Percentiles rank a stretch among this genome's conserved stretches.
Conservation (phyloP, 2,329 filamentous ascomycete genomes). For the Calonectria fujianensis region DNA sequence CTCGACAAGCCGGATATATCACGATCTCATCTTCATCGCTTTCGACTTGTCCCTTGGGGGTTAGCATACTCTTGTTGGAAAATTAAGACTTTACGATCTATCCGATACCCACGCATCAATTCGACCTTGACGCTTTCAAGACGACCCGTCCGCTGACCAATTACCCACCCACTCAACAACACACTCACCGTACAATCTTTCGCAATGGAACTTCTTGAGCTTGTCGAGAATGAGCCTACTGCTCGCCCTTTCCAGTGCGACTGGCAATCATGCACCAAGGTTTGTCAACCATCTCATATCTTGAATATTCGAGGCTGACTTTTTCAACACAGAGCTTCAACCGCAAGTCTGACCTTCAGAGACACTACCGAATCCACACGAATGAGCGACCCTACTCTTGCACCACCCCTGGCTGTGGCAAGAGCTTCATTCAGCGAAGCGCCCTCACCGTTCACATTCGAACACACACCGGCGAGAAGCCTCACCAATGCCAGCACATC, state of each 20-base stretch:
- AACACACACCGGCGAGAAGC: constrained; percentile 83
- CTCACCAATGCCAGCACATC: constrained; percentile 79
- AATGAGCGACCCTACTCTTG: constrained; percentile 82
- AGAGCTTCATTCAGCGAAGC: constrained; percentile 83
- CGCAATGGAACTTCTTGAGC: constrained; percentile 77
- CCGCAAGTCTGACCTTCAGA: constrained; percentile 81
- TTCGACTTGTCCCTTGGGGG: constrained; percentile 11
- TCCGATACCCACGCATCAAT: constrained; percentile 20
- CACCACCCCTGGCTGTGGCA: constrained; percentile 76
- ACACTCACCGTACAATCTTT: constrained; percentile 20
- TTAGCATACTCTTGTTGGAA: constrained; percentile 36
- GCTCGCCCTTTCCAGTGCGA: constrained; percentile 79
- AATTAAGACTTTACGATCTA: constrained; percentile 6
- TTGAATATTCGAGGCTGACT: constrained; percentile 38
- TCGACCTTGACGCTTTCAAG: neutral
- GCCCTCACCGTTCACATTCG: constrained; percentile 82
- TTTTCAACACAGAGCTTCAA: constrained; percentile 76
- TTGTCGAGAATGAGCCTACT: constrained; percentile 78
- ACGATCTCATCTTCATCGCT: constrained; percentile 16
- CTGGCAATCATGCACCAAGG: constrained; percentile 78
- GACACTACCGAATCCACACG: constrained; percentile 83
- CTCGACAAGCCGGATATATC: constrained; percentile 21
- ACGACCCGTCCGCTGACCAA: neutral
- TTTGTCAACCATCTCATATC: constrained; percentile 53
- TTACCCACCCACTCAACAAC: neutral